Percentiles rank a stretch among this genome's conserved stretches.
These are phyloP conservation scores for Cordyceps fumosorosea DNA, from an alignment of 2,329 filamentous ascomycete genomes.

Conservation along the genomic window DNA sequence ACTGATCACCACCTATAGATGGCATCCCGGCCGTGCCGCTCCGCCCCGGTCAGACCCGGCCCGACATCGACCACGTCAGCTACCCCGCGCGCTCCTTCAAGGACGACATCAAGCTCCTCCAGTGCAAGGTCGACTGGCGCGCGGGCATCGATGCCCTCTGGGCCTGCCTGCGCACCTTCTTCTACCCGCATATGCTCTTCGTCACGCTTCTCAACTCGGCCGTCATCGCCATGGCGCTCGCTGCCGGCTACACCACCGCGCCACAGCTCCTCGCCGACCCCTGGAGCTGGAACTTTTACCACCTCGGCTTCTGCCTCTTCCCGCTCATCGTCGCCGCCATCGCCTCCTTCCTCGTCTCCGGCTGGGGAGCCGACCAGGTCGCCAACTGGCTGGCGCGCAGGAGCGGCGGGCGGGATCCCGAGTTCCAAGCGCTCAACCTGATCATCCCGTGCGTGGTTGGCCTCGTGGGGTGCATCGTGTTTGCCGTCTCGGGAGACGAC, in stretches of 20 bases:
- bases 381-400: constrained; percentile 24
- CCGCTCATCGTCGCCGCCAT: constrained; percentile 18
- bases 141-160: constrained; percentile 18
- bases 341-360: constrained; percentile 21
- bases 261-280: constrained; percentile 21
- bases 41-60: constrained; percentile 20
- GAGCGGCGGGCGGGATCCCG: constrained; percentile 25
- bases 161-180: constrained; percentile 24
- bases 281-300: constrained; percentile 24
- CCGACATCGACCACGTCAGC: constrained; percentile 21
- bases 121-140: constrained; percentile 23
- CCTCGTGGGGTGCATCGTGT: constrained; percentile 25
- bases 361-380: constrained; percentile 24
- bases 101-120: constrained; percentile 28
- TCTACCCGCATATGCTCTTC: constrained; percentile 30
- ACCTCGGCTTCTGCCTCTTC: constrained; percentile 22
- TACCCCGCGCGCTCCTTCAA: constrained; percentile 23
- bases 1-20: background rate
- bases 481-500: constrained; percentile 23
- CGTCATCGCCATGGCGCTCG: constrained; percentile 25
- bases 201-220: constrained; percentile 24
- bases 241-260: constrained; percentile 18
- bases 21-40: constrained; percentile 21
- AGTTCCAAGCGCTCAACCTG: constrained; percentile 27
- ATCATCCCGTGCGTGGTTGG: constrained; percentile 23